Conservation (phyloP, 129 eudicot genomes). For the Pittosporum tobira region DNA sequence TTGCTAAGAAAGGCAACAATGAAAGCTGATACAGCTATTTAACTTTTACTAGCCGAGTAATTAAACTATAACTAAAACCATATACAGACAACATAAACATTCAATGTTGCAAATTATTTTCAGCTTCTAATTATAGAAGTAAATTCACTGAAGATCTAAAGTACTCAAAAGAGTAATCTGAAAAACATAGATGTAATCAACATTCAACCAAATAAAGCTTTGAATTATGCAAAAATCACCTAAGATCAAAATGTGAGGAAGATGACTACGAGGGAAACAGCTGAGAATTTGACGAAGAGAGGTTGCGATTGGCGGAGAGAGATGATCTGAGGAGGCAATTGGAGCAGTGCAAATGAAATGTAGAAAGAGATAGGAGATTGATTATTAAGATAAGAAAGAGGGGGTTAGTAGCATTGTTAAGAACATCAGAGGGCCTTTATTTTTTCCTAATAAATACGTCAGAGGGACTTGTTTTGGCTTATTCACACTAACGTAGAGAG, state of each 20-base stretch:
- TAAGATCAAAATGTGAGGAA: neutral
- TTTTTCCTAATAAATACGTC: too few relatives aligned
- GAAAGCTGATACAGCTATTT: too few relatives aligned
- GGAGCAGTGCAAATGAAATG: neutral
- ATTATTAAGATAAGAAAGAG: constrained; percentile 21
- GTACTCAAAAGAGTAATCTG: neutral
- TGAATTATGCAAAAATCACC: neutral
- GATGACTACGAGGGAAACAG: neutral
- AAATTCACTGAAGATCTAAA: too few relatives aligned
- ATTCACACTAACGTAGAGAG: constrained; percentile 15
- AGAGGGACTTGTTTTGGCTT: constrained; percentile 16
- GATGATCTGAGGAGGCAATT: constrained; percentile 16
- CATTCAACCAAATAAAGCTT: neutral
- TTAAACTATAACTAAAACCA: too few relatives aligned
- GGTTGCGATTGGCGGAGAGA: constrained; percentile 14
- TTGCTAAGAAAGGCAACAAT: too few relatives aligned
- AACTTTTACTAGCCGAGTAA: too few relatives aligned
- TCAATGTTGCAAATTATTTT: too few relatives aligned
- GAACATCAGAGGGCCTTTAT: constrained; percentile 37
- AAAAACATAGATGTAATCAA: neutral
- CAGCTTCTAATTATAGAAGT: too few relatives aligned
- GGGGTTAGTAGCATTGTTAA: constrained; percentile 28
- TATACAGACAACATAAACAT: too few relatives aligned
- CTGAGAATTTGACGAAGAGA: constrained; percentile 2
- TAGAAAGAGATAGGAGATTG: constrained; percentile 1